Base-by-base conservation (phyloP, 129 eudicot species). In the Apium graveolens region DNA sequence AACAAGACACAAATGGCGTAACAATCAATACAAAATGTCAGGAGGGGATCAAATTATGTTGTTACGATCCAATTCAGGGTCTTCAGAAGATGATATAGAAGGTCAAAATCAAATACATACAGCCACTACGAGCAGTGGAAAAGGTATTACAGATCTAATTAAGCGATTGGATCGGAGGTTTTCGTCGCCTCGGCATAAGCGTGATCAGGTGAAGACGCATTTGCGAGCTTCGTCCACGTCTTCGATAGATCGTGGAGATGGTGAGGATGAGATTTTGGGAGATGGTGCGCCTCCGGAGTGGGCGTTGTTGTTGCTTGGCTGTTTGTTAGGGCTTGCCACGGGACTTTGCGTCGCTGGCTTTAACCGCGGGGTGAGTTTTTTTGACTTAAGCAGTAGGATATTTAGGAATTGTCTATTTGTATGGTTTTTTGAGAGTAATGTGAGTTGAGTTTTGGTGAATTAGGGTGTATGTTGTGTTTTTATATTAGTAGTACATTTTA, bases 261-360 rank as follows among this genome's bases (percentile, higher is more conserved):
- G 48, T 11, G 88, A n/a, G 17, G 97, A 90, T 82, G 91, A 92
- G 81, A 81, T 78, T 35, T 87, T 94, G 5, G 97, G 85, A 9
- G 97, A 90, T 17, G 84, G 90, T 26, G 98, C 98, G 38, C 98
- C 97, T n/a, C 98, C 98, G 3, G 97, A 95, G 76, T 95, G 98
- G 98, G 98, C 97, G 37, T 87, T 95, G 79, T 84, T 95, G 72
- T 88, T 95, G 66, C 76, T 95, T 35, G 92, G 98, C 13, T 95
- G 97, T 81, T 91, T 95, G 41, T 90, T 95, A 18, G 98, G 98
- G 62, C 88, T 95, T 53, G 97, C 98, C 24, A 91, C 96, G 18
- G 97, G 98, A 11, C 91, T 95, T 55, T 91, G 94, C 57, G 97
- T 95, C 3, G 98, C 94, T 3, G 92, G 84, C 5, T 95, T 95